Evolutionary conservation across 495 filamentous ascomycete genomes (phyloP).

Genomic region (Xylona heveae): DNA sequence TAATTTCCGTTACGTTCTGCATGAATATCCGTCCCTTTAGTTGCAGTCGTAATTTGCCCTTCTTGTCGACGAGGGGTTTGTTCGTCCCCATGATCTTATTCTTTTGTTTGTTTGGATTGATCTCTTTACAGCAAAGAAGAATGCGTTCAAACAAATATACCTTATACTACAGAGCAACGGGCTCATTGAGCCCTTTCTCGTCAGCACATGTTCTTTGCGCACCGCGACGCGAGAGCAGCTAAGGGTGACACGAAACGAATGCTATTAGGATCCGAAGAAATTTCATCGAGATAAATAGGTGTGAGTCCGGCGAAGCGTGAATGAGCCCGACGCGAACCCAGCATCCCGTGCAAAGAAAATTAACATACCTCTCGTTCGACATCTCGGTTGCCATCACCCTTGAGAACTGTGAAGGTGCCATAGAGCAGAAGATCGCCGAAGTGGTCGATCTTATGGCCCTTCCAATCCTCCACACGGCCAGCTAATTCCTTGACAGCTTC

Average conservation of each 20-base stretch:
- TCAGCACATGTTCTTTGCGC: conserved; percentile 11
- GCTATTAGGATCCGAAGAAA: too few species aligned
- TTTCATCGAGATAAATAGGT: too few species aligned
- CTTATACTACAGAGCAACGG: conserved; percentile 46
- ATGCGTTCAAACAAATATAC: conserved; percentile 95
- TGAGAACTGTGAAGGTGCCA: conserved; percentile 85
- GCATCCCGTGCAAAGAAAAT: too few species aligned
- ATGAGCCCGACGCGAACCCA: too few species aligned
- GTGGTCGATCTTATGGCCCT: conserved; percentile 67
- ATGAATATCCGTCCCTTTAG: conserved; percentile 97
- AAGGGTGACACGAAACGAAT: too few species aligned
- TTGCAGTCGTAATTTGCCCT: conserved; percentile 62
- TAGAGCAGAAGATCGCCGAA: conserved; percentile 80
- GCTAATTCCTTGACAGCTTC: conserved; percentile 65
- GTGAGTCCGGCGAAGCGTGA: too few species aligned
- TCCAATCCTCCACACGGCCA: conserved; percentile 90
- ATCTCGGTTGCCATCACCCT: conserved; percentile 72
- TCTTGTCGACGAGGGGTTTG: conserved; percentile 50
- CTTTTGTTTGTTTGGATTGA: conserved; percentile 68
- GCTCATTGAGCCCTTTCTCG: conserved; percentile 9
- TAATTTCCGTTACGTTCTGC: conserved; percentile 92
- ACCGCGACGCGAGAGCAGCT: too few species aligned
- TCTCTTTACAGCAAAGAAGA: conserved; percentile 91
- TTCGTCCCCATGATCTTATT: conserved; percentile 42
- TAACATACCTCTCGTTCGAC: conserved; percentile 70